Percentiles rank a stretch among this genome's conserved stretches.
phyloP scores from a whole-genome alignment of 225 moss, liverwort and hornwort species.

The Physcomitrellopsis africana region DNA sequence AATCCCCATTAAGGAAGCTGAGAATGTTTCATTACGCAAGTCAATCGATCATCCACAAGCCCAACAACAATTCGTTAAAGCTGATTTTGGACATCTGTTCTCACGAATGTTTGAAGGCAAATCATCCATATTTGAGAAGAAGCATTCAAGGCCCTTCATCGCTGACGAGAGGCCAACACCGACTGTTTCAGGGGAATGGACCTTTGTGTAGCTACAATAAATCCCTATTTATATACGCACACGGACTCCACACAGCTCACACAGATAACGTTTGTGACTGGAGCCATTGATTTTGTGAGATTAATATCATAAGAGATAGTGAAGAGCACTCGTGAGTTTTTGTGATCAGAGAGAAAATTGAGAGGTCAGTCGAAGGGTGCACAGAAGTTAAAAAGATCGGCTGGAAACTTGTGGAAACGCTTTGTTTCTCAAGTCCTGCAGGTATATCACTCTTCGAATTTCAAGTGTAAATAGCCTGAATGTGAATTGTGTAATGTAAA shows the following conservation, averaged over 20 bases:
- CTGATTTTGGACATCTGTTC: constrained; percentile 57
- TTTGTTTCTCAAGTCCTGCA: constrained; percentile 41
- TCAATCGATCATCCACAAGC: constrained; percentile 44
- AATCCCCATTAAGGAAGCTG: constrained; percentile 45
- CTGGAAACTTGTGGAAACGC: constrained; percentile 32
- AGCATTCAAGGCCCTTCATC: constrained; percentile 43
- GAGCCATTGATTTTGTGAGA: constrained; percentile 45
- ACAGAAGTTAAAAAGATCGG: constrained; percentile 24
- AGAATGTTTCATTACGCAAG: constrained; percentile 43
- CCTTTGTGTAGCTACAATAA: constrained; percentile 46
- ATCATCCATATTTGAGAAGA: constrained; percentile 62
- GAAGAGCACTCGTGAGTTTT: constrained; percentile 16
- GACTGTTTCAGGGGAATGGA: constrained; percentile 68
- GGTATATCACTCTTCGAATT: constrained; percentile 38
- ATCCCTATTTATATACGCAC: constrained; percentile 28
- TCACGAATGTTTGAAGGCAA: constrained; percentile 64
- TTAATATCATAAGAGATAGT: constrained; percentile 24
- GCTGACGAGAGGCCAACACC: constrained; percentile 43
- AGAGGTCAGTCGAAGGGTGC: constrained; percentile 24
- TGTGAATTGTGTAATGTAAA: constrained; percentile 36
- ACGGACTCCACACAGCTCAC: constrained; percentile 33
- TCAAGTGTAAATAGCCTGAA: constrained; percentile 59
- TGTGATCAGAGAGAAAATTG: constrained; percentile 1
- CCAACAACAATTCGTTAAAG: constrained; percentile 49
- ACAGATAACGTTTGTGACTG: constrained; percentile 28